Percentiles rank a stretch among this genome's conserved stretches.
Conservation (phyloP, 1,284 basidiomycete species). For the Mycena citricolor region DNA sequence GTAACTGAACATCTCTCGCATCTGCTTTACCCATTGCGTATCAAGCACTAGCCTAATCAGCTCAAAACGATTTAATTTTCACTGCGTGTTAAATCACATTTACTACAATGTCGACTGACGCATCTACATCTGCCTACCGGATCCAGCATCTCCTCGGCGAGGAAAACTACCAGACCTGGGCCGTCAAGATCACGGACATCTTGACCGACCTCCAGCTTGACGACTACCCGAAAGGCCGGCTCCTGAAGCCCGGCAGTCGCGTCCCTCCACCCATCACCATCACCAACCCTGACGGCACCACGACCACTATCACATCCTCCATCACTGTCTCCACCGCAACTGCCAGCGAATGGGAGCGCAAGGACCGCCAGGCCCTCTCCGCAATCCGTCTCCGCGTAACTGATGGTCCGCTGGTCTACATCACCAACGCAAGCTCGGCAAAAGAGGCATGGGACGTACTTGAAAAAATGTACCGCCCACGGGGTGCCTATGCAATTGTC, state of each 20-base stretch:
- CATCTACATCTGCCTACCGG: slow-evolving; percentile 8
- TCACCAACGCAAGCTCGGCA: slow-evolving; percentile 6
- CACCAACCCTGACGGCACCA: neutral
- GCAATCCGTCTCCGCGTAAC: slow-evolving; percentile 13
- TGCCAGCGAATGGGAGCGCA: slow-evolving; percentile 9
- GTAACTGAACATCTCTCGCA: slow-evolving; percentile 10
- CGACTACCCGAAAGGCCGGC: slow-evolving; percentile 10
- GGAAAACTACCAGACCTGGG: slow-evolving; percentile 9
- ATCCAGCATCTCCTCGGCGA: slow-evolving; percentile 8
- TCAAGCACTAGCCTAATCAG: slow-evolving; percentile 9
- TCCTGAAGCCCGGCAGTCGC: neutral
- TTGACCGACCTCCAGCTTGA: slow-evolving; percentile 9
- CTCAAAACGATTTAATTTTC: slow-evolving; percentile 6
- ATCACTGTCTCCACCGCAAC: too few relatives aligned
- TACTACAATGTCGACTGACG: slow-evolving; percentile 7
- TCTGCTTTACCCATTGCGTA: slow-evolving; percentile 1
- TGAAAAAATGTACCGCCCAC: slow-evolving; percentile 8
- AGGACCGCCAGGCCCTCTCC: slow-evolving; percentile 15
- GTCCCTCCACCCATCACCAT: neutral
- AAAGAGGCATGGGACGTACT: slow-evolving; percentile 14
- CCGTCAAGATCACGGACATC: slow-evolving; percentile 9
- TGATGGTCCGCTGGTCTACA: slow-evolving; percentile 15
- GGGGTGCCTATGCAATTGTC: slow-evolving; percentile 12
- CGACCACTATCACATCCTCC: too few relatives aligned
- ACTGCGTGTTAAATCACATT: neutral